Percentiles rank a stretch among this genome's conserved stretches.
Conservation (phyloP, 1,284 basidiomycete genomes). For the Naganishia albida region DNA sequence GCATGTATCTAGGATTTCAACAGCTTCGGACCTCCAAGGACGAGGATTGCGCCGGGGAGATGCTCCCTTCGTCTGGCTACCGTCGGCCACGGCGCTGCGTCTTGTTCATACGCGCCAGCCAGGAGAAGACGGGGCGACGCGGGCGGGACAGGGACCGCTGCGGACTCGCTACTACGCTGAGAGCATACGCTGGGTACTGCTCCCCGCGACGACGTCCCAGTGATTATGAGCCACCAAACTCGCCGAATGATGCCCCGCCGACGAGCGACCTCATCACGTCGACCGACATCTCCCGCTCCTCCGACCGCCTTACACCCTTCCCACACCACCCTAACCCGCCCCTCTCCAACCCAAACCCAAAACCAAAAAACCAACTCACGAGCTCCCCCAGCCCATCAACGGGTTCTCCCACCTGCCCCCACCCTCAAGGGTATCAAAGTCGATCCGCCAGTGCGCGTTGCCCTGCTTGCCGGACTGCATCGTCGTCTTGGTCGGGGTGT, state of each 20-base stretch:
- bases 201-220: too few species aligned
- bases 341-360: not conserved
- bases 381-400: slow-evolving; percentile 96
- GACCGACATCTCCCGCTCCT: not conserved
- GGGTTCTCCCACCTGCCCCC: slow-evolving; percentile 96
- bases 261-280: not conserved
- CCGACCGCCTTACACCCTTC: not conserved
- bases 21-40: too few species aligned
- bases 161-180: too few species aligned
- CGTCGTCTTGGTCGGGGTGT: slow-evolving; percentile 88
- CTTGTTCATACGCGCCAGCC: too few species aligned
- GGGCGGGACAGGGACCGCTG: too few species aligned
- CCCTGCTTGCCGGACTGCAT: slow-evolving; percentile 92
- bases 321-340: not conserved
- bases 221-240: too few species aligned
- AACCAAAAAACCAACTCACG: slow-evolving; percentile 59
- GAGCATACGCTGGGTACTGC: too few species aligned
- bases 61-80: too few species aligned
- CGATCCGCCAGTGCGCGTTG: slow-evolving; percentile 86
- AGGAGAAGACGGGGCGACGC: too few species aligned
- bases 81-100: too few species aligned
- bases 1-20: too few species aligned
- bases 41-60: too few species aligned
- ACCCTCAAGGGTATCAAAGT: slow-evolving; percentile 88
- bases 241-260: not conserved